Conservation (phyloP, 208 protist genomes). For the Acanthamoeba healyi region DNA sequence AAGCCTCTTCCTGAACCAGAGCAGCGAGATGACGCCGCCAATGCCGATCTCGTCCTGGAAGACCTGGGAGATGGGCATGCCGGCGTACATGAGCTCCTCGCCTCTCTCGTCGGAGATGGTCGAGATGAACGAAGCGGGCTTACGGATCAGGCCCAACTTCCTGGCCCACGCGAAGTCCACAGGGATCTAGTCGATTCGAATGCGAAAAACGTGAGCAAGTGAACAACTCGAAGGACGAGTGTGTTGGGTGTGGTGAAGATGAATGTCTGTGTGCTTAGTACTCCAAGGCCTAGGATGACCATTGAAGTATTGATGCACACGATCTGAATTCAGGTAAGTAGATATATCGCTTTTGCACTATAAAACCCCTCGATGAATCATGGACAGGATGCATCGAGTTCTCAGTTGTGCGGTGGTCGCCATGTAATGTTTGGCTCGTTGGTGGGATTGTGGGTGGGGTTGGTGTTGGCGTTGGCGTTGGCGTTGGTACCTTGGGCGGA, state of each 20-base stretch:
- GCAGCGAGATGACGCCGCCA: conserved; percentile 89
- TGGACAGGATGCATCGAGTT: too few species aligned
- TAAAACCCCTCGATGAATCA: background rate
- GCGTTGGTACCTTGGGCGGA: conserved; percentile 75
- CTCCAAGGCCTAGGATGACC: background rate
- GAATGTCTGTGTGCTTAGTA: background rate
- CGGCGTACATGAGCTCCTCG: conserved; percentile 91
- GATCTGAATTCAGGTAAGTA: conserved; percentile 66
- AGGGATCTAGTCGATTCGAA: conserved; percentile 69
- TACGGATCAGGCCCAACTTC: conserved; percentile 56
- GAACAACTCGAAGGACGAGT: background rate
- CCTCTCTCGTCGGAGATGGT: conserved; percentile 80
- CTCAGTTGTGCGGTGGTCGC: background rate
- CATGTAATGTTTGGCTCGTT: background rate
- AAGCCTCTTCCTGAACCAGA: conserved; percentile 92
- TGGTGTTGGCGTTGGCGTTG: too few species aligned
- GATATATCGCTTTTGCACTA: background rate
- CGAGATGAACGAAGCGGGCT: conserved; percentile 54
- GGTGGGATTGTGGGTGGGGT: background rate
- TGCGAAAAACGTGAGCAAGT: background rate
- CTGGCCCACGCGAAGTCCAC: conserved; percentile 88
- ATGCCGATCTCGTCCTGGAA: conserved; percentile 90
- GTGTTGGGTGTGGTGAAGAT: background rate
- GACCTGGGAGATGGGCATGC: conserved; percentile 89
- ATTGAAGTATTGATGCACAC: conserved; percentile 79